phyloP scores from a whole-genome alignment of 1,284 basidiomycete species.

The Trichosporon sp. region DNA sequence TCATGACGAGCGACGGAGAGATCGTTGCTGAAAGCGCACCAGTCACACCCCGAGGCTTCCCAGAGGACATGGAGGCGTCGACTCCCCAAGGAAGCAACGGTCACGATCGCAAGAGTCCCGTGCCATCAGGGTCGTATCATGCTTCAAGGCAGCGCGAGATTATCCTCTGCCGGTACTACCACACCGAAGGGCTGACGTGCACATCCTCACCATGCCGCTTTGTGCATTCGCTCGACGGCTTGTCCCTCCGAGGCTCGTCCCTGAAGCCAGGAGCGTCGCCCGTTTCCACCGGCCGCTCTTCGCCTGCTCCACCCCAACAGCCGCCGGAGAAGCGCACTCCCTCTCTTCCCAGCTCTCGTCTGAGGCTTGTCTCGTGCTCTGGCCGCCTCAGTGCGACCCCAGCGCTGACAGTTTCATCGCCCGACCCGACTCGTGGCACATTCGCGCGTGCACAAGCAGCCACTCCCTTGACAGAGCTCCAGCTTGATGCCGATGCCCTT shows the following conservation, averaged over 20 bases:
- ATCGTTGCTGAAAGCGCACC: conserved; percentile 32
- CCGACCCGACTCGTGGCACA: conserved; percentile 38
- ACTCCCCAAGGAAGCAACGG: conserved; percentile 15
- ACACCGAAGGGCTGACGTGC: conserved; percentile 46
- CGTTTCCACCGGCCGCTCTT: background rate
- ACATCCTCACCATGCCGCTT: conserved; percentile 51
- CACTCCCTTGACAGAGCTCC: conserved; percentile 12
- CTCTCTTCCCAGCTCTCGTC: background rate
- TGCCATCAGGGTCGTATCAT: conserved; percentile 8
- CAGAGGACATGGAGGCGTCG: background rate
- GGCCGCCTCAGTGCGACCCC: background rate
- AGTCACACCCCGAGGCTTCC: conserved; percentile 9
- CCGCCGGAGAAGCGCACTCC: background rate
- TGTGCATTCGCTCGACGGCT: conserved; percentile 38
- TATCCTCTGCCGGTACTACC: conserved; percentile 50
- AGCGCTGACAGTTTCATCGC: background rate
- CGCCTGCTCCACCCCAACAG: background rate
- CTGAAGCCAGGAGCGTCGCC: background rate
- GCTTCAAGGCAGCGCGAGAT: conserved; percentile 23
- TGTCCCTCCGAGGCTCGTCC: background rate
- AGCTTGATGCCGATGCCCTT: conserved; percentile 12
- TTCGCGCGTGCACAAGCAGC: conserved; percentile 33
- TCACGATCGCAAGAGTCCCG: conserved; percentile 28
- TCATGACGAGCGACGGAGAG: conserved; percentile 32
- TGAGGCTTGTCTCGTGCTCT: background rate